Conservation (phyloP, 2,329 filamentous ascomycete genomes). For the Aspergillus hiratsukae region DNA sequence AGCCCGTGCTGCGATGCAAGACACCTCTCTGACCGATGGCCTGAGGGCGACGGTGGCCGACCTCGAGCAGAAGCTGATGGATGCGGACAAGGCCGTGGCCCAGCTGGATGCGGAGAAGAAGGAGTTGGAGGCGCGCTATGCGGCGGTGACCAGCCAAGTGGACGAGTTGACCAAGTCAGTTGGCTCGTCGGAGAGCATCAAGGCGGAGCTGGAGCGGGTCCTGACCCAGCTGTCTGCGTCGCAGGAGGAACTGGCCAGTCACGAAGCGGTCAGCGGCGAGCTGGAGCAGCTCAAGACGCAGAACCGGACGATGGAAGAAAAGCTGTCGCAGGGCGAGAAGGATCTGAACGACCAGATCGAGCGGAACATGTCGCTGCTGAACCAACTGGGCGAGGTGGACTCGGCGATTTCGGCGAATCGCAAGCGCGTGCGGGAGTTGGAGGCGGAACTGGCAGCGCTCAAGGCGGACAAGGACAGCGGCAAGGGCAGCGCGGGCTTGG, state of each 20-base stretch:
- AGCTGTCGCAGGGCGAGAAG: slow-evolving; percentile 30
- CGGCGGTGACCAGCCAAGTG: slow-evolving; percentile 49
- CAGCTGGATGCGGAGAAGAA: slow-evolving; percentile 40
- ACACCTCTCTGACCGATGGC: slow-evolving; percentile 34
- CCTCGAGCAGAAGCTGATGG: slow-evolving; percentile 62
- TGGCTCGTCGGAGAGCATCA: slow-evolving; percentile 69
- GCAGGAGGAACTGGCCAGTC: slow-evolving; percentile 30
- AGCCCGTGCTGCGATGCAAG: slow-evolving; percentile 32
- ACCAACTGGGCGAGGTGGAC: slow-evolving; percentile 37
- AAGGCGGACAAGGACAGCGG: slow-evolving; percentile 27
- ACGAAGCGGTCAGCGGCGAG: slow-evolving; percentile 26
- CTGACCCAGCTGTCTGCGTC: slow-evolving; percentile 48
- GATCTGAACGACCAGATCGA: slow-evolving; percentile 38
- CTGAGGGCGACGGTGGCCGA: slow-evolving; percentile 42
- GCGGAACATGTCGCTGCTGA: slow-evolving; percentile 38
- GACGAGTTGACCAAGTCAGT: slow-evolving; percentile 81
- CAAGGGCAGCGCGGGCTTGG: slow-evolving; percentile 31
- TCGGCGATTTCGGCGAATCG: slow-evolving; percentile 31
- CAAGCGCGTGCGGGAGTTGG: slow-evolving; percentile 36
- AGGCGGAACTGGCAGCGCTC: slow-evolving; percentile 34
- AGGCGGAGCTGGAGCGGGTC: slow-evolving; percentile 62
- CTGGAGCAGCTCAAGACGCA: slow-evolving; percentile 28
- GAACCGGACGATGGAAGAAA: slow-evolving; percentile 30
- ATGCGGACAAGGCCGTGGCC: slow-evolving; percentile 44
- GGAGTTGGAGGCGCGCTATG: slow-evolving; percentile 41